These are phyloP conservation scores for Bremia lactucae DNA, from an alignment of 352 stramenopile genomes.

Conservation along the genomic window DNA sequence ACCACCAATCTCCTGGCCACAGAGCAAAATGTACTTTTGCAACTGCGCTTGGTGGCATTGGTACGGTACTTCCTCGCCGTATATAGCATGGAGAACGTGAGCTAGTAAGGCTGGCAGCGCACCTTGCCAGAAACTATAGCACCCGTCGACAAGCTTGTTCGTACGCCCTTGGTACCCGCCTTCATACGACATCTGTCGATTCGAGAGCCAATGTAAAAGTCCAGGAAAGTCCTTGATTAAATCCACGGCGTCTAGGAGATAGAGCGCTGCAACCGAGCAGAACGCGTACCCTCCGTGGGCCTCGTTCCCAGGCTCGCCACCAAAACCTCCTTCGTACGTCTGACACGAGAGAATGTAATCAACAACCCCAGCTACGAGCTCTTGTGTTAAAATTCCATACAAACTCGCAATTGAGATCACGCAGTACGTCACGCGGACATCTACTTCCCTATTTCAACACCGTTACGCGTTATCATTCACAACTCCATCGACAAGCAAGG, in stretches of 20 bases:
- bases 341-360: slow-evolving; percentile 87
- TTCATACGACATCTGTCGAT: slow-evolving; percentile 91
- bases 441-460: slow-evolving; percentile 70
- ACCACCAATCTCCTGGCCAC: slow-evolving; percentile 89
- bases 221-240: slow-evolving; percentile 37
- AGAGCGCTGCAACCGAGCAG: slow-evolving; percentile 92
- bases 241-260: slow-evolving; percentile 77
- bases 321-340: slow-evolving; percentile 97
- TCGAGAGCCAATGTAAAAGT: slow-evolving; percentile 84
- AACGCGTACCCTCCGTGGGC: slow-evolving; percentile 98
- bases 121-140: slow-evolving; percentile 99
- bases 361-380: slow-evolving; percentile 68
- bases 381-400: slow-evolving; percentile 86
- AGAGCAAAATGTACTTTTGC: slow-evolving; percentile 91
- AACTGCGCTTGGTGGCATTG: slow-evolving; percentile 67
- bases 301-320: slow-evolving; percentile 86
- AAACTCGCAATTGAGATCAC: slow-evolving; percentile 90
- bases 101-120: slow-evolving; percentile 79
- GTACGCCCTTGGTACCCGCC: slow-evolving; percentile 89
- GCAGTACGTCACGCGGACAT: slow-evolving; percentile 96
- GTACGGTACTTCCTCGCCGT: slow-evolving; percentile 30
- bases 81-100: slow-evolving; percentile 28
- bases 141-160: slow-evolving; percentile 99
- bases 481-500: not conserved
- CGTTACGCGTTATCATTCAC: not conserved